Conservation (phyloP, 2,329 filamentous ascomycete genomes). For the Scedosporium minutisporum region DNA sequence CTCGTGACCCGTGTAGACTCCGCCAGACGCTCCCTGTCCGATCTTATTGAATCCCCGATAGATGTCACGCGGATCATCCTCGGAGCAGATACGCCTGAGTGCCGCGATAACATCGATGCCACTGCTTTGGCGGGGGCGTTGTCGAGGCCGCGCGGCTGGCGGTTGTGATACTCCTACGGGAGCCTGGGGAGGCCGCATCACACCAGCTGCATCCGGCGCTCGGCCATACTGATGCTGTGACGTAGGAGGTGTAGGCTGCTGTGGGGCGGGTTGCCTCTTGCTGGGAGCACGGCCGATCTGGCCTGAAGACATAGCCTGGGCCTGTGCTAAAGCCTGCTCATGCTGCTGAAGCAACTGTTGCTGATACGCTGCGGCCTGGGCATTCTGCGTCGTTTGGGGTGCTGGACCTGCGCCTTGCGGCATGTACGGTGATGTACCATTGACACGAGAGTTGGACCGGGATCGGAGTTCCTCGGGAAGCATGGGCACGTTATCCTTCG, state of each 20-base stretch:
- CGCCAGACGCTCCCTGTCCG: conserved; percentile 91
- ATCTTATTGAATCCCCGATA: conserved; percentile 90
- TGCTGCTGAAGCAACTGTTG: conserved; percentile 67
- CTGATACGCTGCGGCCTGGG: conserved; percentile 42
- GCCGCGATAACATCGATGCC: conserved; percentile 73
- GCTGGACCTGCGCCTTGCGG: conserved; percentile 19
- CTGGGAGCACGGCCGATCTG: conserved; percentile 66
- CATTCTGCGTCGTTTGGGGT: conserved; percentile 19
- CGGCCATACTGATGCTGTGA: conserved; percentile 30
- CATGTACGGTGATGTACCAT: conserved; percentile 41
- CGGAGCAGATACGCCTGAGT: conserved; percentile 80
- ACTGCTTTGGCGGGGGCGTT: conserved; percentile 69
- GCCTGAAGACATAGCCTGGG: conserved; percentile 58
- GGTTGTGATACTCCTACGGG: conserved; percentile 19
- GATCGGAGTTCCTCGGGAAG: conserved; percentile 59
- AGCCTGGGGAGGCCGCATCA: conserved; percentile 11
- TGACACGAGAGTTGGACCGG: conserved; percentile 56
- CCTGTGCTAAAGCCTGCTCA: conserved; percentile 70
- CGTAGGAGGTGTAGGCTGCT: conserved; percentile 39
- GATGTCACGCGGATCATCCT: conserved; percentile 78
- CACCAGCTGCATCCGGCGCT: conserved; percentile 3
- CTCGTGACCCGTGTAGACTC: conserved; percentile 88
- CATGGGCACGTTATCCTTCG: conserved; percentile 49
- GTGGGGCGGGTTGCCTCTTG: conserved; percentile 49
- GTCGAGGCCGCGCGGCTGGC: conserved; percentile 58